Conservation (phyloP, 2,329 filamentous ascomycete species). For the Monosporascus sp. region DNA sequence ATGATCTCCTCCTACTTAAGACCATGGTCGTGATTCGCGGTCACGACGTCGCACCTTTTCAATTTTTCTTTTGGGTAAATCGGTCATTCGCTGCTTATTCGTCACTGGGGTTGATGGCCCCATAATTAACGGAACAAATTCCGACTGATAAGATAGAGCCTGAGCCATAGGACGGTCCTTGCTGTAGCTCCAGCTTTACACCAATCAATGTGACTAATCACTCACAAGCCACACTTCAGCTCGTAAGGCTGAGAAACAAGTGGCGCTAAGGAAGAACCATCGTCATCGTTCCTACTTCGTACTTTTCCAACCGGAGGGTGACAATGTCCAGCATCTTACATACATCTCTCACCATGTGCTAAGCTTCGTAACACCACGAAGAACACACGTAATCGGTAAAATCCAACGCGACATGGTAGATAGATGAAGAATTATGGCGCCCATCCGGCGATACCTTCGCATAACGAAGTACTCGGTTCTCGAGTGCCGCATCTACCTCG, state of each 20-base stretch:
- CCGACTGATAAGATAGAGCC: not conserved
- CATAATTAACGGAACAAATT: not conserved
- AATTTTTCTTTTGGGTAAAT: conserved; percentile 1
- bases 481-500: conserved; percentile 95
- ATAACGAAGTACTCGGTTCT: conserved; percentile 92
- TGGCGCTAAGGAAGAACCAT: too few species aligned
- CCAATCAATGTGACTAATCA: too few species aligned
- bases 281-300: too few species aligned
- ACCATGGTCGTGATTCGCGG: conserved; percentile 13
- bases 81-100: not conserved
- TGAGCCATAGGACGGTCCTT: not conserved
- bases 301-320: too few species aligned
- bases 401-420: conserved; percentile 10
- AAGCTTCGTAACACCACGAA: too few species aligned
- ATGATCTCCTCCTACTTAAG: conserved; percentile 24
- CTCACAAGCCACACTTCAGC: too few species aligned
- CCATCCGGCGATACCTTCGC: conserved; percentile 81
- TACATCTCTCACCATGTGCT: too few species aligned
- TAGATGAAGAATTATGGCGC: conserved; percentile 59
- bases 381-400: not conserved
- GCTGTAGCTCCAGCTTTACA: not conserved
- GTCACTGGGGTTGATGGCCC: not conserved
- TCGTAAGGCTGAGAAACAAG: too few species aligned
- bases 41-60: conserved; percentile 3
- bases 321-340: too few species aligned